Evolutionary conservation across 805 yeast species (phyloP), one percentile per base, ranked within the genome.

Genomic region (Starmerella kuoi): DNA sequence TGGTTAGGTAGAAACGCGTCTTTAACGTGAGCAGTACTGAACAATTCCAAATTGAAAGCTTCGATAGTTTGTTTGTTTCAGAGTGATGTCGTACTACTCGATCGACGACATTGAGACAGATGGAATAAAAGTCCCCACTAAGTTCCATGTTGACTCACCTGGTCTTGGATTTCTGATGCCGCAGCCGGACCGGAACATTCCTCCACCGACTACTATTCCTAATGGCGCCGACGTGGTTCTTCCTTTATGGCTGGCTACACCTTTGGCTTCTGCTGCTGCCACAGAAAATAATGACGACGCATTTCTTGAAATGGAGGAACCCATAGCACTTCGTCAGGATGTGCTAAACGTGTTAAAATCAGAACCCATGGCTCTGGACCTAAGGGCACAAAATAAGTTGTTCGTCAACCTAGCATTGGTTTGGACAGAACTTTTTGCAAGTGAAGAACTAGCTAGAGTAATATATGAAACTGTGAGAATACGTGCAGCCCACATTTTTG

Each of bases 171-270:
- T 79, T 55, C 65, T 88, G 5, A 80, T 54, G 85, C 87, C 6
- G 74, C 31, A 32, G 14, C 26, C 15, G 30, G 22, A 24, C 23
- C 21, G 42, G 12, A 27, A 19, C 21, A 20, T 18, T 15, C 21
- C 38, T 19, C 23, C n/a, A 8, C 36, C 30, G 20, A 26, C 39
- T 8, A 25, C 8, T 8, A 28, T 49, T 5, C 44, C 37, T 12
- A 39, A 42, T 2, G 52, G 52, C 18, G 37, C 50, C 2, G 37
- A 34, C 28, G 44, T 85, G 3, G 87, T 82, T 44, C 66, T 88
- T 20, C 97, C 97, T 0, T 60, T 86, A 23, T 88, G 97, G 97
- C 61, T 88, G 31, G 93, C 95, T 0, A 77, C 77, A 45, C 72
- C 80, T 1, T 62, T 87, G 25, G 94, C 94, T 0, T 64, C 72